Percentiles rank a stretch among this genome's conserved stretches.
phyloP scores from a whole-genome alignment of 2,329 filamentous ascomycete species.

The Arthrinium phaeospermum region DNA sequence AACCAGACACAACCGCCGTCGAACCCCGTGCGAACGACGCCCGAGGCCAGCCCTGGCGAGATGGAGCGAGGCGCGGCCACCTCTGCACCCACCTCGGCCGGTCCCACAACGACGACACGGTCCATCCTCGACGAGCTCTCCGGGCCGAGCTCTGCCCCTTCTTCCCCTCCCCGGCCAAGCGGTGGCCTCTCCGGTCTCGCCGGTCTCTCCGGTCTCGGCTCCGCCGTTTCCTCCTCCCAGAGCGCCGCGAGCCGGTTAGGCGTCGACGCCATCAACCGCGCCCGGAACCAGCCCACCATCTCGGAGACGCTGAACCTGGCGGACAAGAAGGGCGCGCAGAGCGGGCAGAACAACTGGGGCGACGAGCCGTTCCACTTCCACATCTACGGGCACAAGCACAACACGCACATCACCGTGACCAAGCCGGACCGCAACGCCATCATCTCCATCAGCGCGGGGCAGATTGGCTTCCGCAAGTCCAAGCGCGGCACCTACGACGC shows the following conservation, averaged over 20 bases:
- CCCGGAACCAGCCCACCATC: conserved; percentile 25
- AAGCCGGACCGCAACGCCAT: conserved; percentile 80
- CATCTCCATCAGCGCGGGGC: conserved; percentile 80
- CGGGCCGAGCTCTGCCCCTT: not conserved
- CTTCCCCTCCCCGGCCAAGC: not conserved
- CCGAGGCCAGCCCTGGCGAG: conserved; percentile 17
- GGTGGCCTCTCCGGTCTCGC: not conserved
- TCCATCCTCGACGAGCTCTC: conserved; percentile 16
- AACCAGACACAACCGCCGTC: conserved; percentile 10
- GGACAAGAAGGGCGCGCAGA: conserved; percentile 32
- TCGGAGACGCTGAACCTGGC: conserved; percentile 28
- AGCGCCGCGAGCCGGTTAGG: not conserved
- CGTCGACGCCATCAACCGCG: conserved; percentile 1
- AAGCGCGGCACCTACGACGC: conserved; percentile 86
- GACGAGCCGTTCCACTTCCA: conserved; percentile 82
- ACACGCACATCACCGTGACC: conserved; percentile 91
- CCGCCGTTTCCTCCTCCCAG: not conserved
- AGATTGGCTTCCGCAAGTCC: conserved; percentile 89
- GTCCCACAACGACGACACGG: conserved; percentile 4
- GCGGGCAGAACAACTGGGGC: conserved; percentile 36
- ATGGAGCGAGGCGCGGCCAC: not conserved
- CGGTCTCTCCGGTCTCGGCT: not conserved
- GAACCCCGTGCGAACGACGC: not conserved
- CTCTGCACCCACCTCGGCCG: not conserved
- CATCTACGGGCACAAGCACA: conserved; percentile 88